Evolutionary conservation across 352 stramenopile genomes (phyloP), one percentile per base, ranked within the genome.

Genomic region (Phytophthora sansomeana): DNA sequence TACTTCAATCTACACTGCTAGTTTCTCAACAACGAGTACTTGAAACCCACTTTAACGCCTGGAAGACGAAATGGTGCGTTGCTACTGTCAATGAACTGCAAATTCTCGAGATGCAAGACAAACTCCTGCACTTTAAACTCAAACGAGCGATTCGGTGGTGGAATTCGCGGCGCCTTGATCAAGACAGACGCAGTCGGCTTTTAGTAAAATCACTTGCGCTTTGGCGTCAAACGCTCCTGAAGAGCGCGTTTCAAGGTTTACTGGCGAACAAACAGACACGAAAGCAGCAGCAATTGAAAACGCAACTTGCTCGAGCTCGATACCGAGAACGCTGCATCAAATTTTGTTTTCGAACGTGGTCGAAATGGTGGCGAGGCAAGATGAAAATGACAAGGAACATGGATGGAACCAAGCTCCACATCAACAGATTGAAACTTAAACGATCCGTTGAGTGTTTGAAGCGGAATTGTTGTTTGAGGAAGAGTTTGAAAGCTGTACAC

Each of bases 11-110:
- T 0, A 57, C 58, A 6, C 24, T 56, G 0, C 13, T 62, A 0
- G 38, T 49, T 7, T 75, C 60, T 0, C 65, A 70, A 4, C 67
- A 75, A 16, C 52, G 63, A 28, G 19, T 48, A 0, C 11, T 72
- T 1, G 64, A 72, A 19, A 28, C 8, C n/a, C 56, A 63, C 47
- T 85, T 85, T 16, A 19, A 41, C 2, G 48, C 52, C 2, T 83
- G 74, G 77, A 78, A 72, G 33, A 47, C 11, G 30, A 41, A 13
- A 16, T 66, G 30, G 16, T 32, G 16, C 8, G 24, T 30, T 28
- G 35, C 44, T 6, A 7, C 3, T 28, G 43, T 44, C 24, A 24
- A 11, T 48, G 26, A 72, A 35, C 21, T 17, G 6, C 30, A 30
- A 6, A 28, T 24, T n/a, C 17, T 38, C 3, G 63, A 29, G 13